Evolutionary conservation across 805 yeast genomes (phyloP).

Genomic region (Saccharomycopsis sp.): DNA sequence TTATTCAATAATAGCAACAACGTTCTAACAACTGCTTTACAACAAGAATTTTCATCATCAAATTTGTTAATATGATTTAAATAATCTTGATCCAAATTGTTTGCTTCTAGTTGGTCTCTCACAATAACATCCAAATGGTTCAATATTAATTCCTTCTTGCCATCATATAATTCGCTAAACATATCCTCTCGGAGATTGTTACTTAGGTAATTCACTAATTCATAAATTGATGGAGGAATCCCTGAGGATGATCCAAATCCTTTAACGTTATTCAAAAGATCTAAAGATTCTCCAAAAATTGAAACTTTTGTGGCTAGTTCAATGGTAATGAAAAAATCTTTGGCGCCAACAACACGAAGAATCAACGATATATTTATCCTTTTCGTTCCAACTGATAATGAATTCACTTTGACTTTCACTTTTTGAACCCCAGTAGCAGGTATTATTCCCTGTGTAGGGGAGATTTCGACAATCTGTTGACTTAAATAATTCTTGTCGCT

Average conservation of each 20-base stretch:
- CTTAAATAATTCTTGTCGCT: conserved; percentile 21
- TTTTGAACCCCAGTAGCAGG: conserved; percentile 26
- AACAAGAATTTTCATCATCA: conserved; percentile 24
- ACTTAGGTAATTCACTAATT: conserved; percentile 28
- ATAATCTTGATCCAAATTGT: conserved; percentile 14
- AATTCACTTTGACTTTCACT: conserved; percentile 23
- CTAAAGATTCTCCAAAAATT: conserved; percentile 30
- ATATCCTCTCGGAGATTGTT: conserved; percentile 24
- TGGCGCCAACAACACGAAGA: conserved; percentile 26
- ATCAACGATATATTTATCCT: conserved; percentile 25
- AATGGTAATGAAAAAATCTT: conserved; percentile 29
- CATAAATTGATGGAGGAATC: conserved; percentile 29
- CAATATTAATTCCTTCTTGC: conserved; percentile 8
- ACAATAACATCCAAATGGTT: conserved; percentile 19
- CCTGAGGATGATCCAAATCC: conserved; percentile 24
- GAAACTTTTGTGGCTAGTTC: conserved; percentile 25
- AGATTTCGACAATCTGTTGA: conserved; percentile 14
- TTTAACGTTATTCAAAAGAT: conserved; percentile 24
- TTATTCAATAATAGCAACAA: conserved; percentile 28
- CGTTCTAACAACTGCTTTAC: conserved; percentile 26
- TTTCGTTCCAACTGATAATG: conserved; percentile 26
- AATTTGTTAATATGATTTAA: conserved; percentile 18
- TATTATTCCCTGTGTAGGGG: conserved; percentile 27
- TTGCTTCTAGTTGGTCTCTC: conserved; percentile 18
- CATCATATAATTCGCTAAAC: conserved; percentile 24